Evolutionary conservation across 2,329 filamentous ascomycete species (phyloP), one percentile per base, ranked within the genome.

Genomic region (Eutypella sp.): DNA sequence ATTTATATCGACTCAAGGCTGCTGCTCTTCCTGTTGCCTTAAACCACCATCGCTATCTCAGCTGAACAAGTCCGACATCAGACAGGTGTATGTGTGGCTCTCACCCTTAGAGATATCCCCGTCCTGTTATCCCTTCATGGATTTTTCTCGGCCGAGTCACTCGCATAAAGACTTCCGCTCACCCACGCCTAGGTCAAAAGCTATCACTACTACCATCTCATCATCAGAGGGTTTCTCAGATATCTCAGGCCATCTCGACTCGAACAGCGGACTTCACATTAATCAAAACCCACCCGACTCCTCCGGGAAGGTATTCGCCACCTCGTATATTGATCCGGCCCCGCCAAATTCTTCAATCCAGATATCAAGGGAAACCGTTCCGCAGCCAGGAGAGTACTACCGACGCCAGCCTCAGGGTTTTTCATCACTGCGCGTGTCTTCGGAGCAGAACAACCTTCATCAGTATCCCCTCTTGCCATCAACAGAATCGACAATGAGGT

Each of bases 401-500:
- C 49, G 55, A 47, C 15, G 46, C 38, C 47, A 51, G 27, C 16
- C 51, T 44, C 52, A 47, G 44, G 50, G 46, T 48, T 54, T 56
- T 25, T 63, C 63, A 38, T 48, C 62, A 40, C 47, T 67, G 42
- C 62, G 57, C 48, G 49, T 69, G 55, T 61, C 68, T 46, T 58
- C 60, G 42, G 58, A 55, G 45, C 57, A 48, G 55, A 61, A 61
- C 55, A 60, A 55, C 52, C 51, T 55, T 49, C 49, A 53, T 39
- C 34, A 41, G 41, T 52, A 55, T 36, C 40, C 53, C 19, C 49
- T 51, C 40, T 46, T 50, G 44, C 42, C 47, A 45, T 42, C 55
- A 40, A 46, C 44, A 47, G 46, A 45, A 54, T 52, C 59, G 49
- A 64, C 50, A 47, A 70, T 70, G 67, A 69, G 67, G 67, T 69